A percentile compares a stretch with the other conserved stretches of the same genome.
Evolutionary conservation across 2,329 filamentous ascomycete genomes (phyloP).

Genomic region (Colletotrichum aenigma): DNA sequence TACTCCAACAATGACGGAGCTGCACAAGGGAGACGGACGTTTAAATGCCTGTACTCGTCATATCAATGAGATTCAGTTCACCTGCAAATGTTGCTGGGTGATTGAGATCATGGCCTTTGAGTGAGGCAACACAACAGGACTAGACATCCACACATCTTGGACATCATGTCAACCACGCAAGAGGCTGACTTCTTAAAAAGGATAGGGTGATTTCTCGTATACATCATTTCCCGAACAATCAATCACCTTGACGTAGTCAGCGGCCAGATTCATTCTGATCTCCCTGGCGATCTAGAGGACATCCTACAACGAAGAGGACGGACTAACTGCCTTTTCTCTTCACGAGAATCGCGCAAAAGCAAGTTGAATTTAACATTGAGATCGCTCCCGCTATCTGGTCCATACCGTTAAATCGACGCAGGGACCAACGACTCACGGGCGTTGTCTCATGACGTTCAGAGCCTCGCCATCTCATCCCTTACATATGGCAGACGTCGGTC

Average conservation of each 20-base stretch:
- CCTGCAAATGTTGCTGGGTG: no score
- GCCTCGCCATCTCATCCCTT: neutral
- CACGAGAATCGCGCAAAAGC: neutral
- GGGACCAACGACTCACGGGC: neutral
- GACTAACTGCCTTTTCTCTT: neutral
- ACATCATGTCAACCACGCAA: neutral
- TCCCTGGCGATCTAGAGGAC: neutral
- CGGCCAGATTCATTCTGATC: fast-evolving
- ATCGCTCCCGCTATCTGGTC: neutral
- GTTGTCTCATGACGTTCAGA: neutral
- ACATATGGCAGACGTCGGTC: fast-evolving
- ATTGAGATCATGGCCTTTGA: neutral
- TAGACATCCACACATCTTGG: no score
- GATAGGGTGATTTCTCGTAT: fast-evolving
- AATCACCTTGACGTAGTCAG: neutral
- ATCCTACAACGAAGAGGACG: neutral
- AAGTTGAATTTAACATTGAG: neutral
- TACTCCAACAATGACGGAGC: neutral
- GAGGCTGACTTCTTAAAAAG: neutral
- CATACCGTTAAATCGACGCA: neutral
- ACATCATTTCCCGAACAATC: neutral
- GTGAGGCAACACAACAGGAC: neutral
- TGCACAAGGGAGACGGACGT: neutral
- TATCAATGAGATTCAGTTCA: neutral
- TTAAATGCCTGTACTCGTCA: fast-evolving